Base-by-base conservation (phyloP, 2,329 filamentous ascomycete genomes). In the Seiridium unicorne region DNA sequence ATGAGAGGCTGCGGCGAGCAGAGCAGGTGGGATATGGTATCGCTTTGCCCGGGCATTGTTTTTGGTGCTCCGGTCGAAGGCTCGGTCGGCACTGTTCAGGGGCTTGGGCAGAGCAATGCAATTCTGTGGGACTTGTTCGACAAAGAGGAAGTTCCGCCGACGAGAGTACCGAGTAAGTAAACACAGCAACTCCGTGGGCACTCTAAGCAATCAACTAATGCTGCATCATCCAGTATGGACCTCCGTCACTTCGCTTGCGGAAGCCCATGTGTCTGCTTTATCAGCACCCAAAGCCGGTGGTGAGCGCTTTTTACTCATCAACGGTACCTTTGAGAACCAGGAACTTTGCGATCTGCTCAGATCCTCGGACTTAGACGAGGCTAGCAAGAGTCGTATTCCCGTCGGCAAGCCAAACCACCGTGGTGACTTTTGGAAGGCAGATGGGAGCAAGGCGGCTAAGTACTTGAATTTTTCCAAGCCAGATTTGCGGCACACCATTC, bases 21-120 rank as follows among this genome's bases (percentile, higher is more conserved):
- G 6, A 73, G 74, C 2, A 42, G 42, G 1, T 81, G 79, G 58
- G 76, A 79, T 55, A 62, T 81, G n/a, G 77, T 79, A 4, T 75
- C 78, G 0, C 67, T 81, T 8, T 79, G 77, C 53, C 78, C 79
- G 4, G 76, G 78, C 0, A 76, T 79, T 72, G 76, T 76, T 0
- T 79, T 80, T 60, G 79, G 79, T 0, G 40, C 54, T 35, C 54
- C 54, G 31, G 54, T 57, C 35, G 44, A 47, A 47, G 54, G 54
- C 32, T 46, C 54, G 2, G 38, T 57, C 4, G 31, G 35, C 32
- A 47, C 31, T 13, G 10, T 47, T 2, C 35, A 36, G 34, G 54
- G 47, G 54, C 54, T 57, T 8, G 54, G 18, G n/a, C 54, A 57
- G 44, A 57, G 26, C 35, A 57, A 57, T 34, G 18, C 35, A 26